Evolutionary conservation across 148 eudicot species (phyloP).

Genomic region (Dianthus caryophyllus): DNA sequence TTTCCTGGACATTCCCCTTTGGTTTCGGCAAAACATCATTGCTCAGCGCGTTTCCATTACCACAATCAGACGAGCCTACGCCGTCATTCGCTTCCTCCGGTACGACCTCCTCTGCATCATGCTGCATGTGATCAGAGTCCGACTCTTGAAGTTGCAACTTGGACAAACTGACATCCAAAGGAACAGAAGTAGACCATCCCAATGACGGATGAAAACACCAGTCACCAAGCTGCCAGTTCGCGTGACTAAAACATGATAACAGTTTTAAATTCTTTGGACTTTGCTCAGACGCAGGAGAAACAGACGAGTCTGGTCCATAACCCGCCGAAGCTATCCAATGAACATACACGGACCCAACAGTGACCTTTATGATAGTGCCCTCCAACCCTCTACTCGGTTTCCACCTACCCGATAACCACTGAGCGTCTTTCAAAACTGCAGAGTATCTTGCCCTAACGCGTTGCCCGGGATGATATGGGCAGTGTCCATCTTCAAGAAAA

Average conservation of each 20-base stretch:
- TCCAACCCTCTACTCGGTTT: conserved; percentile 63
- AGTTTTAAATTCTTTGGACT: conserved; percentile 72
- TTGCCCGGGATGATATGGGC: conserved; percentile 93
- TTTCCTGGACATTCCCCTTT: conserved; percentile 56
- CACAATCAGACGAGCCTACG: conserved; percentile 29
- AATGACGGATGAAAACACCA: conserved; percentile 79
- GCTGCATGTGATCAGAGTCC: conserved; percentile 30
- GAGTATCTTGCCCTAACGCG: conserved; percentile 85
- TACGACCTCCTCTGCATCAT: conserved; percentile 38
- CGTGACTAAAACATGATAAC: conserved; percentile 79
- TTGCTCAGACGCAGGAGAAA: conserved; percentile 87
- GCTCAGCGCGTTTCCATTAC: conserved; percentile 32
- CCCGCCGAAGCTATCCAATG: conserved; percentile 99
- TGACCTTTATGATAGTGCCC: conserved; percentile 81
- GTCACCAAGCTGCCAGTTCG: conserved; percentile 94
- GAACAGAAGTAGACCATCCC: conserved; percentile 25
- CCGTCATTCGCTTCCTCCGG: conserved; percentile 41
- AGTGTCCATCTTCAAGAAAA: conserved; percentile 74
- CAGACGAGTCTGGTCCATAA: conserved; percentile 83
- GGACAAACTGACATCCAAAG: conserved; percentile 45
- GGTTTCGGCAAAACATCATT: conserved; percentile 34
- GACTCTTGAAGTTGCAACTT: conserved; percentile 38
- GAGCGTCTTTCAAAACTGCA: conserved; percentile 70
- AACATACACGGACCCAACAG: conserved; percentile 74
- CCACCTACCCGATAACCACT: conserved; percentile 85